These are phyloP conservation scores for Rhodotorula diobovata DNA, from an alignment of 768 basidiomycete species.

Conservation along the genomic window DNA sequence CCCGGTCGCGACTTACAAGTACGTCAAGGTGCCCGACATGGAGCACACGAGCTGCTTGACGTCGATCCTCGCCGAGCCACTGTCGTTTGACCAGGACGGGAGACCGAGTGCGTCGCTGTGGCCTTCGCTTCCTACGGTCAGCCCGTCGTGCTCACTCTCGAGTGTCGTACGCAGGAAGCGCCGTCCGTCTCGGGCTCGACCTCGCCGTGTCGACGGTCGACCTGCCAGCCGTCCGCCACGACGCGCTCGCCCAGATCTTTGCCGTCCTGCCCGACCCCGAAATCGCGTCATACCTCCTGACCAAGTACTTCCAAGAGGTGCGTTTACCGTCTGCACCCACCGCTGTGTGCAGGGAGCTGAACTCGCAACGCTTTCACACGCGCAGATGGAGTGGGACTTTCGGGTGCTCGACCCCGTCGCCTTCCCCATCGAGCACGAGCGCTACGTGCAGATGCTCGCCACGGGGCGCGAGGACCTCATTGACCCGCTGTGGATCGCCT, in stretches of 20 bases:
- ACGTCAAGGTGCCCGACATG: conserved; percentile 15
- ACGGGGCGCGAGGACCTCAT: conserved; percentile 18
- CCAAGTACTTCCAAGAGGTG: conserved; percentile 21
- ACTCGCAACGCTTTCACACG: not conserved
- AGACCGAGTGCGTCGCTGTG: conserved; percentile 10
- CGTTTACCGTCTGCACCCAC: not conserved
- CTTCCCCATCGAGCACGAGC: conserved; percentile 28
- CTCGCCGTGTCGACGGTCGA: conserved; percentile 33
- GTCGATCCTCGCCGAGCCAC: conserved; percentile 33
- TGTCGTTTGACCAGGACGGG: conserved; percentile 38
- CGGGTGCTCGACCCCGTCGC: conserved; percentile 25
- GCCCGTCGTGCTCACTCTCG: not conserved
- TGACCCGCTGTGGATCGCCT: conserved; percentile 36
- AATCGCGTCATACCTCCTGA: conserved; percentile 21
- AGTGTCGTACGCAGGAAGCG: not conserved
- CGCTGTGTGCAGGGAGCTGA: not conserved
- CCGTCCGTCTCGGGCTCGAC: conserved; percentile 36
- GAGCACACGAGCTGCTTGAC: conserved; percentile 29
- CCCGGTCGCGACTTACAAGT: conserved; percentile 4
- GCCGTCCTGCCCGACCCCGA: conserved; percentile 33
- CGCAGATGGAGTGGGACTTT: conserved; percentile 36
- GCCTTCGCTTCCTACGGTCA: not conserved
- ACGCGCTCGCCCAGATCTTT: conserved; percentile 28
- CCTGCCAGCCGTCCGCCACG: conserved; percentile 14
- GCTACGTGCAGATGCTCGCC: conserved; percentile 26